These are phyloP conservation scores for Vicia faba DNA, from an alignment of 306 rosid genomes.

Conservation along the genomic window DNA sequence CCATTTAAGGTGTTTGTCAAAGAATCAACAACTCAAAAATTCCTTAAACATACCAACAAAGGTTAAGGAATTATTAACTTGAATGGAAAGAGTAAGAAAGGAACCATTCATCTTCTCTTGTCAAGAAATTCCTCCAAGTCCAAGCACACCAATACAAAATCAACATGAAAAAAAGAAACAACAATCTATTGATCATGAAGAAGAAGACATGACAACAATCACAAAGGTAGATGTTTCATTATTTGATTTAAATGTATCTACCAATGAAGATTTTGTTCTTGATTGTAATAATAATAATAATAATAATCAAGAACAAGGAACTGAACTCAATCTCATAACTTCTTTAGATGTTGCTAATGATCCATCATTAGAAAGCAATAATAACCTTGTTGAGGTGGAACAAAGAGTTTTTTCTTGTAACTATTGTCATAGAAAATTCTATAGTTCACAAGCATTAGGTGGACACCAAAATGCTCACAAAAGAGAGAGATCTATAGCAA, in stretches of 20 bases:
- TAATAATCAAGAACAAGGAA: slow-evolving; percentile 6
- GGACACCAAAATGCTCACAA: slow-evolving; percentile 98
- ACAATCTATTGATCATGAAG: slow-evolving; percentile 42
- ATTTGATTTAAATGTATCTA: slow-evolving; percentile 55
- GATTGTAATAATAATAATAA: slow-evolving; percentile 4
- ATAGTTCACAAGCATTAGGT: slow-evolving; percentile 90
- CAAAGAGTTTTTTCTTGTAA: slow-evolving; percentile 80
- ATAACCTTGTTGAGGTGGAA: slow-evolving; percentile 37
- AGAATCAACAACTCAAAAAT: slow-evolving; percentile 33
- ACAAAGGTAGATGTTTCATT: slow-evolving; percentile 37
- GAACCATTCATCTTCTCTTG: slow-evolving; percentile 31
- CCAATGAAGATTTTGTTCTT: slow-evolving; percentile 32
- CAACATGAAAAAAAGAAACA: slow-evolving; percentile 51
- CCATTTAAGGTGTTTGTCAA: slow-evolving; percentile 36
- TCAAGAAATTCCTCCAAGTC: slow-evolving; percentile 52
- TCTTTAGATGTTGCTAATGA: slow-evolving; percentile 46
- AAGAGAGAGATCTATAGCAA: slow-evolving; percentile 79
- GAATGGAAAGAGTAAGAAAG: slow-evolving; percentile 51
- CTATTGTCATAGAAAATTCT: slow-evolving; percentile 85
- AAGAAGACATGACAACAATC: slow-evolving; percentile 31
- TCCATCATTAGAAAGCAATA: slow-evolving; percentile 34
- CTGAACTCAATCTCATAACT: slow-evolving; percentile 60
- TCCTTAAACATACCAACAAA: slow-evolving; percentile 31
- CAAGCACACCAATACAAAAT: slow-evolving; percentile 57
- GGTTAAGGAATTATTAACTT: slow-evolving; percentile 26